Base-by-base conservation (phyloP, 495 filamentous ascomycete species). In the Podospora appendiculata region DNA sequence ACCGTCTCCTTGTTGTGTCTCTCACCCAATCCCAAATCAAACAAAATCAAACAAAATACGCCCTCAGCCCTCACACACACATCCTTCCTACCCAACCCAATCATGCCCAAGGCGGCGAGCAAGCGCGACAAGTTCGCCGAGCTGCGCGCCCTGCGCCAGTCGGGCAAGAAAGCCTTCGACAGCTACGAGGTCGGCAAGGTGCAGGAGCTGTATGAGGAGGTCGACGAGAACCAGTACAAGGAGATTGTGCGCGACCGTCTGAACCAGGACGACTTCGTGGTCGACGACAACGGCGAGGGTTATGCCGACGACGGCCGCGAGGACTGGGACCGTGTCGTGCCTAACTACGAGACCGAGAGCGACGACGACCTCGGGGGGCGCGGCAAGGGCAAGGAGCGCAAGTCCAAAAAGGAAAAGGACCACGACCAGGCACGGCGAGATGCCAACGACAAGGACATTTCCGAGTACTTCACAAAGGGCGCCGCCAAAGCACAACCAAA, bases 241-340 rank as follows among this genome's bases (percentile, higher is more conserved):
- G 93, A 95, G 64, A 82, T 96, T 50, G 90, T 98, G 40, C 81
- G 92, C 38, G 82, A 85, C 42, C 86, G 94, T 17, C 76, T 98
- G 42, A 89, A 95, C 64, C 79, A 91, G 63, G 93, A 98, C 65
- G 93, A 98, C 71, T 98, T 98, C 54, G 92, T 98, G 50, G 88
- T 98, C 48, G 89, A 94, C 68, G 88, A 93, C 69, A 90, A 94
- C 70, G 91, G 90, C 47, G 88, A 88, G 55, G 89, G 90, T 25
- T 98, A 98, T 64, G 92, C 87, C 47, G 93, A 98, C 62, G 94
- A 98, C 64, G 93, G 93, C 51, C 87, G 93, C 46, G 93, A 98
- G 65, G 93, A 96, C 43, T 98, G 93, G 94, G 89, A 94, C 55
- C 74, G 77, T 51, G 81, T 87, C 56, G 78, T 86, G 56, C 78